Conservation (phyloP, 345 rosid species). For the Durio zibethinus region DNA sequence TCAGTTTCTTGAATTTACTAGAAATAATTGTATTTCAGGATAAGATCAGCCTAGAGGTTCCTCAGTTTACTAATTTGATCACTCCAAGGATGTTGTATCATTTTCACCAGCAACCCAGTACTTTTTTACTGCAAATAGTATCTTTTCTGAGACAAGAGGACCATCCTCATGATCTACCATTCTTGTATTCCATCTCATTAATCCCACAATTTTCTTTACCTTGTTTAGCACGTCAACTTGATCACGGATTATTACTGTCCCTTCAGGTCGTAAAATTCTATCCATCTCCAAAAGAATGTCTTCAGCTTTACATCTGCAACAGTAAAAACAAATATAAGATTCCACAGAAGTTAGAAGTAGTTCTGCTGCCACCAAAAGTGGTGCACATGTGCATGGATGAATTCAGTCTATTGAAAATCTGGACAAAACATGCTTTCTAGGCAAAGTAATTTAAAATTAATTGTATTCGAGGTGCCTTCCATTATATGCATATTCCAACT, state of each 20-base stretch:
- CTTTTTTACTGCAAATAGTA: conserved; percentile 3
- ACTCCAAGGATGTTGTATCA: background rate
- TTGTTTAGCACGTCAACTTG: background rate
- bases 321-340: background rate
- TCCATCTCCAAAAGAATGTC: conserved; percentile 20
- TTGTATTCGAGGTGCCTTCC: background rate
- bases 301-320: conserved; percentile 7
- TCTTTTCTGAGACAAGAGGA: conserved; percentile 1
- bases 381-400: background rate
- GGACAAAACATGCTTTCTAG: background rate
- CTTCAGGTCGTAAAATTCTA: conserved; percentile 15
- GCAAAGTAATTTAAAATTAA: background rate
- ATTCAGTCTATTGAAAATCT: background rate
- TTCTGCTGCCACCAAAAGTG: background rate
- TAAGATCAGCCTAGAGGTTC: background rate
- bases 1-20: background rate
- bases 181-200: conserved; percentile 1
- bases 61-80: background rate
- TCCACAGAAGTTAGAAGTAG: background rate
- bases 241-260: conserved; percentile 11
- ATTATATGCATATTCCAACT: background rate
- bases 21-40: background rate
- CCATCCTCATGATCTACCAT: conserved; percentile 19
- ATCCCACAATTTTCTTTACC: conserved; percentile 13
- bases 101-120: conserved; percentile 5